A percentile compares a stretch with the other conserved stretches of the same genome.
These are phyloP conservation scores for Aspergillus sclerotioniger DNA, from an alignment of 495 filamentous ascomycete species.

Conservation along the genomic window DNA sequence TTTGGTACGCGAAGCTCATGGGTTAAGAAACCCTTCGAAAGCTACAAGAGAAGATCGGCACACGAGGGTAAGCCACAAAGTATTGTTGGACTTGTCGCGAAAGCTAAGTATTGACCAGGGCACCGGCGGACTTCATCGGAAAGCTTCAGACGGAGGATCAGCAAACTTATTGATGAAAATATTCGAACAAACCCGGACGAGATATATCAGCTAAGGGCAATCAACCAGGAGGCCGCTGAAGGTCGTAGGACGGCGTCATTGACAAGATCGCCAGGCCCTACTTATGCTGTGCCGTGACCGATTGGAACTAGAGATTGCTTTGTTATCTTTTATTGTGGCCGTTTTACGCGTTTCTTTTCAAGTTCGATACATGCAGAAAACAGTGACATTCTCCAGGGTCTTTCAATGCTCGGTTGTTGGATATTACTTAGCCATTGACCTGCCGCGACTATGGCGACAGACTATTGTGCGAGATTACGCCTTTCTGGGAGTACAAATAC, in stretches of 20 bases:
- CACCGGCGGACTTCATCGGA: slow-evolving; percentile 37
- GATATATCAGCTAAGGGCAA: slow-evolving; percentile 26
- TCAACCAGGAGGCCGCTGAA: slow-evolving; percentile 15
- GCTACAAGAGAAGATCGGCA: slow-evolving; percentile 13
- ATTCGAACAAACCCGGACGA: slow-evolving; percentile 28
- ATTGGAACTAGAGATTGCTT: neutral
- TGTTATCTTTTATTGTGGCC: neutral
- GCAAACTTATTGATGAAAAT: slow-evolving; percentile 39
- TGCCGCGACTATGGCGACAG: neutral
- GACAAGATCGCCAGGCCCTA: neutral
- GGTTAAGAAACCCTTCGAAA: slow-evolving; percentile 18
- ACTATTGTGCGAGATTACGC: too few relatives aligned
- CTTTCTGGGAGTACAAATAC: neutral
- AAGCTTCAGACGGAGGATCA: slow-evolving; percentile 38
- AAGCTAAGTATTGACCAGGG: neutral
- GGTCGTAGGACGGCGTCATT: slow-evolving; percentile 4
- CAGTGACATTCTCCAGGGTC: too few relatives aligned
- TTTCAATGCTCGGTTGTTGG: neutral
- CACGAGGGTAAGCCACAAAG: slow-evolving; percentile 8
- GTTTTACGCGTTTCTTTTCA: neutral
- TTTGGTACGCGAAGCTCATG: slow-evolving; percentile 19
- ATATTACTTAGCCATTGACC: neutral
- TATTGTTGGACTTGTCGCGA: neutral
- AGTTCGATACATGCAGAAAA: too few relatives aligned
- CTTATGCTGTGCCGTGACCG: neutral